Conservation (phyloP, 2,329 filamentous ascomycete species). For the Fusarium pilosicola region DNA sequence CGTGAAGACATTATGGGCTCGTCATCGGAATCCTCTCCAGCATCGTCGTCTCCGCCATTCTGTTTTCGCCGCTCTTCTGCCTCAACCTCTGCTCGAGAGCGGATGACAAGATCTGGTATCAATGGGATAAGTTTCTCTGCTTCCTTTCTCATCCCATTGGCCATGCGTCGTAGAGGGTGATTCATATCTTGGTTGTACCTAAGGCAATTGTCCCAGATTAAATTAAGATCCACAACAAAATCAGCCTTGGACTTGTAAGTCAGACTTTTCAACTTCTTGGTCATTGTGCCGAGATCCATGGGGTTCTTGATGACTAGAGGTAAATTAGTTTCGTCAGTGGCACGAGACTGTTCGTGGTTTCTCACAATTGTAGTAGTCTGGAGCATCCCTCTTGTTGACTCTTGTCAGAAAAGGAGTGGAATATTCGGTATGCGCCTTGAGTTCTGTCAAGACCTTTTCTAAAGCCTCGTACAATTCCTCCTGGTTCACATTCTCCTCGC, state of each 20-base stretch:
- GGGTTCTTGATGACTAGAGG: slow-evolving; percentile 86
- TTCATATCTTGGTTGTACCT: slow-evolving; percentile 93
- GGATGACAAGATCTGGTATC: slow-evolving; percentile 91
- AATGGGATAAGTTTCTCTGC: slow-evolving; percentile 95
- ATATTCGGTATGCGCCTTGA: slow-evolving; percentile 97
- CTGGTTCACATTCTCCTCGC: slow-evolving; percentile 95
- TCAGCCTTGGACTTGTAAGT: slow-evolving; percentile 91
- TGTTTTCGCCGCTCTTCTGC: slow-evolving; percentile 86
- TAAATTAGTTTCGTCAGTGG: slow-evolving; percentile 36
- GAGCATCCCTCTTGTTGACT: slow-evolving; percentile 96
- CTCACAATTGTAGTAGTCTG: slow-evolving; percentile 92
- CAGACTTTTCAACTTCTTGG: slow-evolving; percentile 90
- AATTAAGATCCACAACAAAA: slow-evolving; percentile 90
- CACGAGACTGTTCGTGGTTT: slow-evolving; percentile 25
- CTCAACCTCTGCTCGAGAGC: slow-evolving; percentile 93
- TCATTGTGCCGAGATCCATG: slow-evolving; percentile 98
- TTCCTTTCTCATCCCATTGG: slow-evolving; percentile 95
- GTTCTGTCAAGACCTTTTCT: slow-evolving; percentile 95
- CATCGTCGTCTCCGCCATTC: slow-evolving; percentile 84
- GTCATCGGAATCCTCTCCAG: slow-evolving; percentile 91
- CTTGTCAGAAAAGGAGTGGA: slow-evolving; percentile 94
- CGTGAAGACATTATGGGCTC: slow-evolving; percentile 98
- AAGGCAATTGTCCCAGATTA: slow-evolving; percentile 97
- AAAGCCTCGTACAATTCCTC: slow-evolving; percentile 97
- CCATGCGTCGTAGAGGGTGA: slow-evolving; percentile 90